These are phyloP conservation scores for Phellopilus nigrolimitatus DNA, from an alignment of 1,284 basidiomycete genomes.

Conservation along the genomic window DNA sequence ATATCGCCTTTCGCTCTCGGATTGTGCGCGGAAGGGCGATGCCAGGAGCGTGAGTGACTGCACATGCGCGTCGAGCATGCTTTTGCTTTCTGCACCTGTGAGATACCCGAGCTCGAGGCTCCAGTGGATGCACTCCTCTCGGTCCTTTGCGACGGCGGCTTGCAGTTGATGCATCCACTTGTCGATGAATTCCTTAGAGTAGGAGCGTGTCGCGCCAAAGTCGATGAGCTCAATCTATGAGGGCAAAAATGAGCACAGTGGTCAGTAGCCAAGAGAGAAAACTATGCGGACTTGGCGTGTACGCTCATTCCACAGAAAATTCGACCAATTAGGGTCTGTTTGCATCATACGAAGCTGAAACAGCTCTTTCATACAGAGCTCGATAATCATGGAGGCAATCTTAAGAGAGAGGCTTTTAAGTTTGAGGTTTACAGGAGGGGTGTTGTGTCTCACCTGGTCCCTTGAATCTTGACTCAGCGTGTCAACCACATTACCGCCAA, in stretches of 20 bases:
- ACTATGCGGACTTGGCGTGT: conserved; percentile 42
- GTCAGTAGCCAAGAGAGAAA: neutral
- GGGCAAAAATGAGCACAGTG: neutral
- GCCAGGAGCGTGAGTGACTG: conserved; percentile 80
- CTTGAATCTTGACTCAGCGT: conserved; percentile 59
- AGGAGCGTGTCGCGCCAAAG: conserved; percentile 91
- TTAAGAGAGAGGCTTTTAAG: conserved; percentile 30
- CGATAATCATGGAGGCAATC: conserved; percentile 82
- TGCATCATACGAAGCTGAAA: conserved; percentile 95
- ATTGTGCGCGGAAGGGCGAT: conserved; percentile 69
- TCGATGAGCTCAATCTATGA: conserved; percentile 84
- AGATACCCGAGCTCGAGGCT: conserved; percentile 85
- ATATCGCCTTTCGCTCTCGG: conserved; percentile 40
- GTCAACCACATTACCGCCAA: conserved; percentile 60
- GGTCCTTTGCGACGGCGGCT: conserved; percentile 72
- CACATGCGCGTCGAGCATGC: conserved; percentile 88
- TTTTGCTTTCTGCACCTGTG: conserved; percentile 84
- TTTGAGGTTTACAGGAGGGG: neutral
- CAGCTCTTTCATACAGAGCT: conserved; percentile 86
- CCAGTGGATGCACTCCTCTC: conserved; percentile 65
- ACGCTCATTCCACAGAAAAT: conserved; percentile 83
- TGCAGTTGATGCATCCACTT: conserved; percentile 79
- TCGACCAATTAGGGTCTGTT: conserved; percentile 98
- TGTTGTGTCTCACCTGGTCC: conserved; percentile 56
- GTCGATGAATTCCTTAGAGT: conserved; percentile 86